Evolutionary conservation across 2,329 filamentous ascomycete species (phyloP).

Genomic region (Daldinia sp.): DNA sequence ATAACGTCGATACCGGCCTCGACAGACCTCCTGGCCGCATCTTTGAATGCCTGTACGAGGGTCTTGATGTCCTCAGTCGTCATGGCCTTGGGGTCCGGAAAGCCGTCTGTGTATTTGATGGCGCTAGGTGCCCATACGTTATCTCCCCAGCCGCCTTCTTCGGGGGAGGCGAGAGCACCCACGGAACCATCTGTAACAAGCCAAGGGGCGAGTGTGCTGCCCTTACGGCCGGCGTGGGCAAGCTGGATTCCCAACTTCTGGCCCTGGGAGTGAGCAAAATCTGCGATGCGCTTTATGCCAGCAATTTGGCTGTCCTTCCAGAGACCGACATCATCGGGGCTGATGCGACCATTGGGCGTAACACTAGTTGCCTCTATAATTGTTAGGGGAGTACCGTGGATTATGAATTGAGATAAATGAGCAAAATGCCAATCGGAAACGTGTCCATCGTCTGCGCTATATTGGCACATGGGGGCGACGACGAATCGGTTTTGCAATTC

Average conservation of each 20-base stretch:
- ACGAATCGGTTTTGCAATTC: constrained; percentile 65
- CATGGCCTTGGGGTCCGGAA: constrained; percentile 61
- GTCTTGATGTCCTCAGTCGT: constrained; percentile 59
- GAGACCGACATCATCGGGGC: constrained; percentile 78
- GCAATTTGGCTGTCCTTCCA: constrained; percentile 87
- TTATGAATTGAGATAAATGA: constrained; percentile 80
- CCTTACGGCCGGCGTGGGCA: constrained; percentile 79
- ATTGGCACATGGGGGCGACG: constrained; percentile 70
- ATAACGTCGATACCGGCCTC: constrained; percentile 63
- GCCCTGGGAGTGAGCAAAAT: constrained; percentile 81
- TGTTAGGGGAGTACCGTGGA: constrained; percentile 76
- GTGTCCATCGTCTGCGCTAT: constrained; percentile 69
- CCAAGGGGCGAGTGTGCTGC: constrained; percentile 70
- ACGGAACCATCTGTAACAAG: constrained; percentile 59
- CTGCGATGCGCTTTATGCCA: constrained; percentile 72
- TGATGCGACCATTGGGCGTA: constrained; percentile 79
- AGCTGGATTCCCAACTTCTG: constrained; percentile 83
- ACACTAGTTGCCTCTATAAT: constrained; percentile 84
- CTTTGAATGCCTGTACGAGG: constrained; percentile 63
- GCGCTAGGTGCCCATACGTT: constrained; percentile 61
- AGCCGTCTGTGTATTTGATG: constrained; percentile 67
- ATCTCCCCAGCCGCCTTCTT: constrained; percentile 64
- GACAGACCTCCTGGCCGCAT: constrained; percentile 64
- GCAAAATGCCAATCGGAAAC: constrained; percentile 83
- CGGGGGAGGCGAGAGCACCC: constrained; percentile 62